Base-by-base conservation (phyloP, 1,139 yeast genomes). In the Ogataea hybrid region DNA sequence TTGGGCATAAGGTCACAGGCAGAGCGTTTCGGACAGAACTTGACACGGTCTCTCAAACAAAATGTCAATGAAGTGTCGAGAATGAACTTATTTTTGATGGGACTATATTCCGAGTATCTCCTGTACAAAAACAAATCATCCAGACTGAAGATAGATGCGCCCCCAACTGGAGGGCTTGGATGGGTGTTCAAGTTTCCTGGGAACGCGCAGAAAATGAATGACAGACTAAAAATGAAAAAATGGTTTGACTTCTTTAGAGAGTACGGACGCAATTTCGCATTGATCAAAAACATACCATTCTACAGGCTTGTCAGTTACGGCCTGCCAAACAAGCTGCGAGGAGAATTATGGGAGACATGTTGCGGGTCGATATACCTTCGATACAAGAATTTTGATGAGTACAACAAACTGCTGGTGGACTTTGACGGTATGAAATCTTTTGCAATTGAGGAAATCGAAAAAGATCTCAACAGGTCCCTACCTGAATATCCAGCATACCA, bases 401-500 rank as follows among this genome's bases (percentile, higher is more conserved):
- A 89, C 62, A 61, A 70, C 34, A 62, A 69, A 28, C 52, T 89
- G 10, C 69, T 89, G 37, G 70, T 70, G 3, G 81, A 76, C 16
- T 81, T 85, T 59, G 70, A 68, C 25, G 84, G 79, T 9, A 77
- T 81, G 47, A 69, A 68, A 2, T 85, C 97, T 0, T 67, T 86
- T 42, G 97, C 98, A 0, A 81, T 90, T 36, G 98, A 92, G 50
- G 99, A 94, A 58, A 94, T 94, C 52, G 97, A 90, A 61, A 94
- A 94, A 61, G 99, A 94, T 65, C 73, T 94, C 58, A 88, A 90
- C 58, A 72, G 99, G 45, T 89, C 97, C 0, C 67, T 94, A 45
- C 99, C 99, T 0, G 98, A 94, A 63, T 94, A 92, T 60, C 84
- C 95, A 2, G 98, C 96, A 0, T 94, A 90, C 59, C 97, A 92